Base-by-base conservation (phyloP, 1,139 yeast genomes). In the Hansenula sp. region DNA sequence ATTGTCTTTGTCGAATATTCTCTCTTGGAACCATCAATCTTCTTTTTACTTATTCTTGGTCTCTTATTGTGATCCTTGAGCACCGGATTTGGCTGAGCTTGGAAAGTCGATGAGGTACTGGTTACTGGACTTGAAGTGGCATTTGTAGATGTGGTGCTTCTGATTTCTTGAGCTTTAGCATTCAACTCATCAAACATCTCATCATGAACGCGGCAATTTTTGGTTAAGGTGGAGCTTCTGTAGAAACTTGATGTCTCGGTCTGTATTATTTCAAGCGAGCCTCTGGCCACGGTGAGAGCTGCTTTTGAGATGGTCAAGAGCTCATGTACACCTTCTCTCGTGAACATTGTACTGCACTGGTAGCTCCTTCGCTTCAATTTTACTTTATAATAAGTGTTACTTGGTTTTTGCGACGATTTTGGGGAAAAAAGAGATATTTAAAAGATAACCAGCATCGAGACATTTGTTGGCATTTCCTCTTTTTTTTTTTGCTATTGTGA, bases 131-230 rank as follows among this genome's bases (percentile, higher is more conserved):
- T 10, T 7, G 38, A 32, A 9, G 17, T 27, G 11, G 17, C 12
- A 21, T 21, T 21, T 17, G 11, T n/a, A 38, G 2, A 13, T 43
- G 46, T 5, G 5, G 15, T 6, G 4, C 18, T 17, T 41, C 55
- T 52, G 8, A 48, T 16, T 21, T 44, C 44, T 5, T 34, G 39
- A 4, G 55, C 44, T 21, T 40, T 48, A 10, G 31, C 18, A 4
- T 48, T 42, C 16, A 57, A 44, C 18, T 55, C 59, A 2, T 40
- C 40, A 44, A 44, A 57, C 60, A 57, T 57, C 38, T 55, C 59
- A 43, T 57, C 56, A 40, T 55, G 52, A 8, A 52, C 48, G 35
- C 60, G 40, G 11, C 51, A 41, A 6, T 47, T 41, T 39, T 50
- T 55, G 2, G 56, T 52, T 24, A 57, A 42, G 1, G 46, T 18